phyloP scores from a whole-genome alignment of 768 basidiomycete species.

The Lentinula raphanica region DNA sequence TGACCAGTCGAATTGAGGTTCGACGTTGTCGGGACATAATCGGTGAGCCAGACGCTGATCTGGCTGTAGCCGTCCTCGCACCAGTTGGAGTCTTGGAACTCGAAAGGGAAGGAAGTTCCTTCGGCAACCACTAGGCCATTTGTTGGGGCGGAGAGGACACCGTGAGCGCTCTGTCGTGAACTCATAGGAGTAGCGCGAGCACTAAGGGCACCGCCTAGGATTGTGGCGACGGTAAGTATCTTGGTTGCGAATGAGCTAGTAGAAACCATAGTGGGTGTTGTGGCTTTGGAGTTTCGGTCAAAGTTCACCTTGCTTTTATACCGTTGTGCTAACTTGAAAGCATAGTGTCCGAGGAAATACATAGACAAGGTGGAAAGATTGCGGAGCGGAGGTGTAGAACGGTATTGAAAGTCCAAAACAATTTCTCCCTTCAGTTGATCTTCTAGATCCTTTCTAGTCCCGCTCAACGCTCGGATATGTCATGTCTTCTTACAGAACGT shows the following conservation, averaged over 20 bases:
- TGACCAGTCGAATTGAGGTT: slow-evolving; percentile 15
- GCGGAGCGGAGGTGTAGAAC: too few relatives aligned
- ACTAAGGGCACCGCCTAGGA: slow-evolving; percentile 2
- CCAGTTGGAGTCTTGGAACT: slow-evolving; percentile 17
- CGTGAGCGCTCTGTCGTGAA: slow-evolving; percentile 9
- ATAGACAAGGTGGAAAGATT: too few relatives aligned
- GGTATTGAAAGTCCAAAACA: too few relatives aligned
- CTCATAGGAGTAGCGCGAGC: slow-evolving; percentile 4
- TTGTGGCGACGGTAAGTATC: background rate
- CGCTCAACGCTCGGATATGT: too few relatives aligned
- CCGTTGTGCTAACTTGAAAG: background rate
- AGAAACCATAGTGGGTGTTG: background rate
- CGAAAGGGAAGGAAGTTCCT: slow-evolving; percentile 12
- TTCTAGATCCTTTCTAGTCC: slow-evolving; percentile 8
- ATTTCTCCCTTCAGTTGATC: too few relatives aligned
- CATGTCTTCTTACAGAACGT: too few relatives aligned
- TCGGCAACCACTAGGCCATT: background rate
- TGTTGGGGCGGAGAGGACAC: slow-evolving; percentile 11
- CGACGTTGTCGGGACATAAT: slow-evolving; percentile 13
- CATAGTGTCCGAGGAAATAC: too few relatives aligned
- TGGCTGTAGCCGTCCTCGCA: slow-evolving; percentile 17
- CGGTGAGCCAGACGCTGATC: slow-evolving; percentile 16
- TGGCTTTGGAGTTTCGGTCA: background rate
- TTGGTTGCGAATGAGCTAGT: background rate
- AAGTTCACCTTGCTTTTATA: background rate